Base-by-base conservation (phyloP, 805 yeast genomes). In the Kodamaea laetipori region DNA sequence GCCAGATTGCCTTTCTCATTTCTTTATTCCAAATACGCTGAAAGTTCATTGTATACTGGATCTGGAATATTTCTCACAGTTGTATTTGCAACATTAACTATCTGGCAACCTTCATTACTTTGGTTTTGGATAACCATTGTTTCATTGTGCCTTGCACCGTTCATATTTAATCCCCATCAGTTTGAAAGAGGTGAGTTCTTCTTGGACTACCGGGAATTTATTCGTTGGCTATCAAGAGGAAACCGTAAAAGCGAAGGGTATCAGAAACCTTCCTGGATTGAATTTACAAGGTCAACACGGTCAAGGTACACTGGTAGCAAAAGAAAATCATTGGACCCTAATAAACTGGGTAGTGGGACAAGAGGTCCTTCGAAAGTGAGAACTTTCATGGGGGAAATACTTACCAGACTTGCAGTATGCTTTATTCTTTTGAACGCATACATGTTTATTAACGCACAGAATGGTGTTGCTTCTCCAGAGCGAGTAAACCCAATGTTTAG, bases 401-500 rank as follows among this genome's bases (percentile, higher is more conserved):
- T 17, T 13, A 15, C 34, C 15, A 30, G 34, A 19, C 15, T 30
- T 4, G 19, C 15, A 13, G 34, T 30, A 15, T 30, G 39, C 17
- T 12, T 16, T 8, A 13, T 23, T 5, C 30, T 17, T 8, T 32
- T 84, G 44, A 66, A 82, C 41, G 90, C 96, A 0, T 92, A 80
- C 63, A 71, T 82, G 41, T 92, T 86, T 56, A 83, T 86, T 55
- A 90, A 90, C 63, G 74, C 96, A 1, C 97, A 89, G 67, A 87
- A 83, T 25, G 97, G 97, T 23, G 96, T 89, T 0, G 24, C 25
- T 16, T 41, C 48, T 7, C 57, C 58, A 48, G 53, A 37, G 53
- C 64, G 41, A 66, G 77, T n/a, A 50, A 64, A 45, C 70, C 77
- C 92, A 0, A 56, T 86, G 0, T 49, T 84, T 9, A 73, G 97